Percentiles rank a stretch among this genome's conserved stretches.
Conservation (phyloP, 73 alveolate species). For the Paramecium pentaurelia region DNA sequence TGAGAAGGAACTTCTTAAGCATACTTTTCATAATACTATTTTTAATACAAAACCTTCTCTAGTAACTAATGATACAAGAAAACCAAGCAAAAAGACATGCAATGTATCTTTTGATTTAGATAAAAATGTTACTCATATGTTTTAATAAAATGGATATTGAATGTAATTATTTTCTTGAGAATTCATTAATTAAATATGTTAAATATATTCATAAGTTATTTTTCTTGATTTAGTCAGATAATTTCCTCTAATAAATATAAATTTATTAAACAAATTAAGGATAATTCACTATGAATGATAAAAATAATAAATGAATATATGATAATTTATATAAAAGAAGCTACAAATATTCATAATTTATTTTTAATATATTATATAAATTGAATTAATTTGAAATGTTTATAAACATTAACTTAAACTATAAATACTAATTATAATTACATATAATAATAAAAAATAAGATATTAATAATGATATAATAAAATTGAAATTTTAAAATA, state of each 20-base stretch:
- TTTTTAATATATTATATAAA: not conserved
- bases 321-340: not conserved
- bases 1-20: not conserved
- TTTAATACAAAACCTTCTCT: not conserved
- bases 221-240: not conserved
- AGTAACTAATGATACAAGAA: not conserved
- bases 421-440: too few relatives aligned
- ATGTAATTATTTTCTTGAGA: not conserved
- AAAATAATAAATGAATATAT: not conserved
- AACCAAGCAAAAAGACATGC: not conserved
- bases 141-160: not conserved
- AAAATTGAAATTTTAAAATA: not conserved
- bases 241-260: not conserved
- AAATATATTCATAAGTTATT: not conserved
- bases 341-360: not conserved
- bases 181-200: not conserved
- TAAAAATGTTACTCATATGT: slow-evolving; percentile 8
- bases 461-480: not conserved
- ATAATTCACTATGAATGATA: not conserved
- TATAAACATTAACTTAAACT: not conserved
- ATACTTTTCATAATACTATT: not conserved
- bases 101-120: not conserved
- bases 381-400: too few relatives aligned
- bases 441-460: too few relatives aligned
- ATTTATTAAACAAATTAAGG: not conserved